Base-by-base conservation (phyloP, 2,329 filamentous ascomycete genomes). In the Arthrinium puccinioides region DNA sequence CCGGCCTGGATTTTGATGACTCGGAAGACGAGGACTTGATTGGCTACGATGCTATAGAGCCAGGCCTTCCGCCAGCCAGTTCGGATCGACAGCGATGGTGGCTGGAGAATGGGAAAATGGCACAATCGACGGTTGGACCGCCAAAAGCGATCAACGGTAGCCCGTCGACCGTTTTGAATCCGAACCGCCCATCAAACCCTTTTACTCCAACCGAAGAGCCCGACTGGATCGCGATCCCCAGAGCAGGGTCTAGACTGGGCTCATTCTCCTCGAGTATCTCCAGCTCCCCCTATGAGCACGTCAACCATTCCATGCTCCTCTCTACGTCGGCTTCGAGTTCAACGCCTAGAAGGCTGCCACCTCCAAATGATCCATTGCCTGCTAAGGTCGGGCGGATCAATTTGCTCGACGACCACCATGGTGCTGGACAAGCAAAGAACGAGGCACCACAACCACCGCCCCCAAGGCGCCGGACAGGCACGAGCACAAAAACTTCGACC, bases 11-110 rank as follows among this genome's bases (percentile, higher is more conserved):
- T 23, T 70, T 62, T 24, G 68, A 73, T 8, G 76, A 77, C 21
- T 73, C 78, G 4, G 78, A 87, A n/a, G 85, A 94, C 44, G 87
- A 92, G 55, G 87, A 94, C 47, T 62, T 87, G 13, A 77, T 87
- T 29, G 84, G 83, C 1, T 89, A 92, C 56, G 83, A 92, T 42
- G 77, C 86, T 13, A 82, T 94, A 43, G 84, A 90, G 53, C 84
- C 87, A 6, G 87, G 86, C 1, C 69, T 84, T 10, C 79, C 79
- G 4, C 73, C 78, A 21, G 78, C 79, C 10, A 83, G 78, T 53
- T 82, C 79, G 13, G 78, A 82, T 50, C 69, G 69, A n/a, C 72
- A 79, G 44, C 81, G 81, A 55, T 84, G 79, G 79, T 84, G 79
- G 79, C 62, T 82, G 19, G 73, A 83, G 37, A 77, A 80, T 50